These are phyloP conservation scores for Daucus carota DNA, from an alignment of 129 eudicot species.

Conservation along the genomic window DNA sequence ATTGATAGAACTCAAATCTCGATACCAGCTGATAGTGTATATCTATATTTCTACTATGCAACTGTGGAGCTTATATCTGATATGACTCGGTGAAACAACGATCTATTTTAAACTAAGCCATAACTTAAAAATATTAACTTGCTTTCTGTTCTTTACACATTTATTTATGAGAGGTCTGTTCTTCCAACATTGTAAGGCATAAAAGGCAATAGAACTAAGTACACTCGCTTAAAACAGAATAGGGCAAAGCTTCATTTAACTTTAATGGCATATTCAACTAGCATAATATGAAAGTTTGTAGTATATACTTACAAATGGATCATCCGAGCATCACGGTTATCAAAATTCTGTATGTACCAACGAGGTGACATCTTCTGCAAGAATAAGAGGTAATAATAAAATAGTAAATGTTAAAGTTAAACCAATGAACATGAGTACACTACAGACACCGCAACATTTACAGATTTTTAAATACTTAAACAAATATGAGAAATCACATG, in stretches of 20 bases:
- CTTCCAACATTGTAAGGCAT: background rate
- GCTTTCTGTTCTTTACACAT: background rate
- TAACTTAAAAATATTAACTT: background rate
- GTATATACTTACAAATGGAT: conserved; percentile 71
- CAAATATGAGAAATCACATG: background rate
- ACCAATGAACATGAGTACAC: background rate
- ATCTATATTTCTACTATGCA: background rate
- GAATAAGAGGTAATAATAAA: background rate
- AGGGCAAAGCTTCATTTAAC: too few relatives aligned
- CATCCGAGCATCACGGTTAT: conserved; percentile 52
- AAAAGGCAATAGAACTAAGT: background rate
- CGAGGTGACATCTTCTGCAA: conserved; percentile 83
- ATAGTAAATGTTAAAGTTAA: background rate
- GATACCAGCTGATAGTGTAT: background rate
- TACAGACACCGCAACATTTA: conserved; percentile 5
- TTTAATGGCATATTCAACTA: background rate
- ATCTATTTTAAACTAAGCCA: background rate
- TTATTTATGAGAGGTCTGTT: too few relatives aligned
- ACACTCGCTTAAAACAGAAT: too few relatives aligned
- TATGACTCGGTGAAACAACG: background rate
- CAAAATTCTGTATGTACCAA: conserved; percentile 81
- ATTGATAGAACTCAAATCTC: background rate
- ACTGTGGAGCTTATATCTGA: background rate
- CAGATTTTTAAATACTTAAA: background rate
- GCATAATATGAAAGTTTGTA: background rate